phyloP scores from a whole-genome alignment of 2,329 filamentous ascomycete genomes.

The Neopestalotiopsis clavispora region DNA sequence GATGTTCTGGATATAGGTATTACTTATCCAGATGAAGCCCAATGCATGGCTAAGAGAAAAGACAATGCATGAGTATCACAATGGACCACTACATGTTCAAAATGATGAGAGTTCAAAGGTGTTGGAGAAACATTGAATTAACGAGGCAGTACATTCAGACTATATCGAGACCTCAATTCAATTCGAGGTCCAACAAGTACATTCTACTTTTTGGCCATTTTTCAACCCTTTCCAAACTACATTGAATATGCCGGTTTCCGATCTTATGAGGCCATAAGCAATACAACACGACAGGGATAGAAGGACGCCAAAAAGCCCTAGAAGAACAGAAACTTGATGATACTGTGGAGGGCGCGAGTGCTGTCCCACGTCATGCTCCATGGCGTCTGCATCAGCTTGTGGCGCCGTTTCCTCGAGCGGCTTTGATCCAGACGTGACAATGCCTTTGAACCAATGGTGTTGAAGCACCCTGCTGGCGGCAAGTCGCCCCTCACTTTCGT shows the following conservation, averaged over 20 bases:
- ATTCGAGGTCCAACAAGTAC: neutral
- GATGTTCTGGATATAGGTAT: neutral
- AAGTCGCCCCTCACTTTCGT: neutral
- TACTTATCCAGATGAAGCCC: too few species aligned
- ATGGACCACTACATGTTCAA: neutral
- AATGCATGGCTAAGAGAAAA: neutral
- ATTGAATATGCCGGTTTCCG: neutral
- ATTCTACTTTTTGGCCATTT: neutral
- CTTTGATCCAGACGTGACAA: neutral
- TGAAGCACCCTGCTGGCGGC: constrained; percentile 1
- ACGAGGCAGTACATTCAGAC: neutral
- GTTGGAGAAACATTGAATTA: neutral
- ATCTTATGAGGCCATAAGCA: neutral
- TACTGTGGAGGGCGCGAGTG: neutral
- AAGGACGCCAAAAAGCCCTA: neutral
- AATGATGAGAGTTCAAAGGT: neutral
- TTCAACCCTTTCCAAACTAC: neutral
- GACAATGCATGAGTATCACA: neutral
- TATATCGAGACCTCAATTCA: neutral
- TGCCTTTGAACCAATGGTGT: constrained; percentile 10
- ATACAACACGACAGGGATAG: neutral
- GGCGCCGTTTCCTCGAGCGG: neutral
- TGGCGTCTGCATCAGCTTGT: neutral
- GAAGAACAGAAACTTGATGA: neutral
- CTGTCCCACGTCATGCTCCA: neutral